Percentiles rank a stretch among this genome's conserved stretches.
phyloP scores from a whole-genome alignment of 768 basidiomycete genomes.

The Tephrocybe sp. region DNA sequence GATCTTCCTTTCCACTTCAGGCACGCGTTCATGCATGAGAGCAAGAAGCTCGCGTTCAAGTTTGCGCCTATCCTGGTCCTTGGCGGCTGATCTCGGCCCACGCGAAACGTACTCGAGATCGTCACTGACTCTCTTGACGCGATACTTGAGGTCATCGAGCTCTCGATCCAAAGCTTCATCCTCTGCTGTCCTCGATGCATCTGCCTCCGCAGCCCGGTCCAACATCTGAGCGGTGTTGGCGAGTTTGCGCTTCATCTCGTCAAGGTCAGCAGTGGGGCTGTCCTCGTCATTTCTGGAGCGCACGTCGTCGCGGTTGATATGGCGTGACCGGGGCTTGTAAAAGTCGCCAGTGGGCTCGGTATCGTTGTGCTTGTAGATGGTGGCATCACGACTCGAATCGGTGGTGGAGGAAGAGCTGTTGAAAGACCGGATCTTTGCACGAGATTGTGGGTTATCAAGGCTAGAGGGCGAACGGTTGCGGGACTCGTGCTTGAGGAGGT shows the following conservation, averaged over 20 bases:
- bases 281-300: conserved; percentile 72
- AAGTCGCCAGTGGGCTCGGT: conserved; percentile 57
- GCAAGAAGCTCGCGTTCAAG: conserved; percentile 86
- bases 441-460: conserved; percentile 55
- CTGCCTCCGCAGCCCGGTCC: conserved; percentile 69
- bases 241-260: conserved; percentile 85
- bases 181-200: conserved; percentile 63
- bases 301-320: conserved; percentile 82
- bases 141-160: conserved; percentile 81
- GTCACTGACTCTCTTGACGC: conserved; percentile 84
- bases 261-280: conserved; percentile 63
- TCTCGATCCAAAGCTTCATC: conserved; percentile 93
- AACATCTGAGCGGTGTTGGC: conserved; percentile 79
- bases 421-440: conserved; percentile 72
- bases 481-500: conserved; percentile 83
- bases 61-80: conserved; percentile 84
- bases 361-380: conserved; percentile 85
- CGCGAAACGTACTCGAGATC: conserved; percentile 87
- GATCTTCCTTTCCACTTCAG: conserved; percentile 85
- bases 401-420: conserved; percentile 49
- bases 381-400: conserved; percentile 77
- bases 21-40: conserved; percentile 88
- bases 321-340: conserved; percentile 81
- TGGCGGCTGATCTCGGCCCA: conserved; percentile 66
- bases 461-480: conserved; percentile 66